Evolutionary conservation across 1,284 basidiomycete genomes (phyloP).

Genomic region (Cutaneotrichosporon curvatum): DNA sequence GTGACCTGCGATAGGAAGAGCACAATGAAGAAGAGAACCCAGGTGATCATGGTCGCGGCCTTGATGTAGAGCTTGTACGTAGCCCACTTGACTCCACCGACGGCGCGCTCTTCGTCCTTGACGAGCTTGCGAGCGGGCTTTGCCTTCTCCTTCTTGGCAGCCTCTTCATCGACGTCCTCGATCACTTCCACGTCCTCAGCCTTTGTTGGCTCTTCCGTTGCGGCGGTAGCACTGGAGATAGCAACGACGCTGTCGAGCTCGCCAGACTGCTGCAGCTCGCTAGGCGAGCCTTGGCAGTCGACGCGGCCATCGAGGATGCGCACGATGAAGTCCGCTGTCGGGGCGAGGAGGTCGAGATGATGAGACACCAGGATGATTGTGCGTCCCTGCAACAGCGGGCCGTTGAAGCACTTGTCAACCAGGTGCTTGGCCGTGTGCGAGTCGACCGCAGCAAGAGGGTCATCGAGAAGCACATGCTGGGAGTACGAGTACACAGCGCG

Average conservation of each 20-base stretch:
- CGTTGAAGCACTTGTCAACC: slow-evolving; percentile 57
- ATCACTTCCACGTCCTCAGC: slow-evolving; percentile 19
- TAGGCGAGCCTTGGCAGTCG: slow-evolving; percentile 54
- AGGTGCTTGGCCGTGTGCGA: slow-evolving; percentile 77
- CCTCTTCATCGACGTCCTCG: slow-evolving; percentile 42
- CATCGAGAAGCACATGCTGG: slow-evolving; percentile 73
- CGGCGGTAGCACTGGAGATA: slow-evolving; percentile 47
- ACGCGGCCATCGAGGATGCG: slow-evolving; percentile 59
- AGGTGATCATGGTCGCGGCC: slow-evolving; percentile 43
- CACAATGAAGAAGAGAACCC: slow-evolving; percentile 34
- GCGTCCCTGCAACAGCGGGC: slow-evolving; percentile 57
- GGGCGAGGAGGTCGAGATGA: slow-evolving; percentile 66
- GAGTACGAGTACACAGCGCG: slow-evolving; percentile 52
- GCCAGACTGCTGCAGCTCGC: slow-evolving; percentile 54
- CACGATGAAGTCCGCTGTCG: slow-evolving; percentile 56
- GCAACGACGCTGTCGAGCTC: slow-evolving; percentile 48
- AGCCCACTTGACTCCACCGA: slow-evolving; percentile 67
- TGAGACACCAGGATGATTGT: slow-evolving; percentile 81
- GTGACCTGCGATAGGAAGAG: slow-evolving; percentile 51
- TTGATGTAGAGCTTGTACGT: slow-evolving; percentile 71
- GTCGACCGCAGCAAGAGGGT: slow-evolving; percentile 80
- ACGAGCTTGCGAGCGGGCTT: slow-evolving; percentile 39
- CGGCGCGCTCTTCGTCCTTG: slow-evolving; percentile 54
- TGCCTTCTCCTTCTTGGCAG: slow-evolving; percentile 35
- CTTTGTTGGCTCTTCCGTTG: slow-evolving; percentile 48